phyloP scores from a whole-genome alignment of 148 eudicot species.

The Bassia scoparia region DNA sequence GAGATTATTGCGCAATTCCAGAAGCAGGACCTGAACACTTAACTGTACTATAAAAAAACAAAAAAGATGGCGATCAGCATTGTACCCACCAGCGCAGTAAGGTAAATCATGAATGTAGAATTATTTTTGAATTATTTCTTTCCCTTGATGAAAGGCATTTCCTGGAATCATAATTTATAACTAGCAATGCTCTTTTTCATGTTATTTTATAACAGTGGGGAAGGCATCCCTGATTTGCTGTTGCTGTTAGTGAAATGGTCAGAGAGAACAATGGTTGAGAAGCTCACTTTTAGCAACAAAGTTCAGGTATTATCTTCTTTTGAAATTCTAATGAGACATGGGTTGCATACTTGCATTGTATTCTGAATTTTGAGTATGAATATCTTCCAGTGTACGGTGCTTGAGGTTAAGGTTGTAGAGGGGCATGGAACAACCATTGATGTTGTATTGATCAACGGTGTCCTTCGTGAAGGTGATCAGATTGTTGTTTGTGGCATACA shows the following conservation, averaged over 20 bases:
- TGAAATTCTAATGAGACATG: not conserved
- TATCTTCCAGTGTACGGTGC: constrained; percentile 70
- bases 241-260: constrained; percentile 73
- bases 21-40: constrained; percentile 91
- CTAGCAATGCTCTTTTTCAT: too few species aligned
- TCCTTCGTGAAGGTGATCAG: constrained; percentile 90
- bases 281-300: constrained; percentile 68
- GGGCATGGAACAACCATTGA: constrained; percentile 93
- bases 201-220: constrained; percentile 53
- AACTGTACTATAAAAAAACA: constrained; percentile 87
- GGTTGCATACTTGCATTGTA: constrained; percentile 4
- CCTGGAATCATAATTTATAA: not conserved
- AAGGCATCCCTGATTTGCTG: constrained; percentile 78
- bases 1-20: constrained; percentile 76
- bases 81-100: constrained; percentile 92
- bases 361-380: constrained; percentile 19
- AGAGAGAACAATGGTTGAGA: constrained; percentile 76
- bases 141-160: not conserved
- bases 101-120: constrained; percentile 33
- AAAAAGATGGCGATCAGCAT: constrained; percentile 91
- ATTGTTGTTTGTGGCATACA: constrained; percentile 87
- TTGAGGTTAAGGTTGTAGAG: constrained; percentile 93
- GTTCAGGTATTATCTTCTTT: constrained; percentile 46
- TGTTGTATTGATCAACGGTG: constrained; percentile 86
- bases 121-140: not conserved